Evolutionary conservation across 2,329 filamentous ascomycete genomes (phyloP).

Genomic region (Penicillium sp.): DNA sequence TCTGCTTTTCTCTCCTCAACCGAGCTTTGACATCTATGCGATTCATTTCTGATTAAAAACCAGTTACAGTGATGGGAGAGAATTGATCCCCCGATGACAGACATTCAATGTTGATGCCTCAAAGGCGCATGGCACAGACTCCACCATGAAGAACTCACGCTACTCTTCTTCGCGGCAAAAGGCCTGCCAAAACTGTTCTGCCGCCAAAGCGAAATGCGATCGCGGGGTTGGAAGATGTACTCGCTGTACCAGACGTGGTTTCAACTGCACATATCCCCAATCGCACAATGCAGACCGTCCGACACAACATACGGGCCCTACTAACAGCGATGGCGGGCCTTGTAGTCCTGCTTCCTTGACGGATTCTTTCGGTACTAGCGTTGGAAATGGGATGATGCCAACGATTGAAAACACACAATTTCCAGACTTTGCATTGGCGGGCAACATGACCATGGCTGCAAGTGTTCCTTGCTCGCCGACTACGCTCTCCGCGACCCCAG

Average conservation of each 20-base stretch:
- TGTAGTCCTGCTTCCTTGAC: not conserved
- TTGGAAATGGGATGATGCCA: not conserved
- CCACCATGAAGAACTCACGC: conserved; percentile 15
- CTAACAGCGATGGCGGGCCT: not conserved
- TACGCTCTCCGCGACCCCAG: not conserved
- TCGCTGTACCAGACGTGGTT: conserved; percentile 12
- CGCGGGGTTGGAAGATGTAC: conserved; percentile 11
- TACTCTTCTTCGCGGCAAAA: conserved; percentile 22
- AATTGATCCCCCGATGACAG: no score
- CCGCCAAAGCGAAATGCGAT: conserved; percentile 22
- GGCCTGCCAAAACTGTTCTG: conserved; percentile 19
- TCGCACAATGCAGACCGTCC: not conserved
- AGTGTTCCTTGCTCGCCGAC: not conserved
- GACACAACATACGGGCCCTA: not conserved
- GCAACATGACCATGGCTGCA: not conserved
- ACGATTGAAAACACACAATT: not conserved
- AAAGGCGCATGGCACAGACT: not conserved
- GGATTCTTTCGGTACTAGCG: not conserved
- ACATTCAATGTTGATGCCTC: no score
- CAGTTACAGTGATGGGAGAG: no score
- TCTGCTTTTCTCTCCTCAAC: not conserved
- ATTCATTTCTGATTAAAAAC: no score
- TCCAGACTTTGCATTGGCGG: not conserved
- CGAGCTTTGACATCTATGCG: no score
- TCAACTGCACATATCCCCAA: conserved; percentile 13